Conservation (phyloP, 139 green algal genomes). For the Coelastrella sp. region DNA sequence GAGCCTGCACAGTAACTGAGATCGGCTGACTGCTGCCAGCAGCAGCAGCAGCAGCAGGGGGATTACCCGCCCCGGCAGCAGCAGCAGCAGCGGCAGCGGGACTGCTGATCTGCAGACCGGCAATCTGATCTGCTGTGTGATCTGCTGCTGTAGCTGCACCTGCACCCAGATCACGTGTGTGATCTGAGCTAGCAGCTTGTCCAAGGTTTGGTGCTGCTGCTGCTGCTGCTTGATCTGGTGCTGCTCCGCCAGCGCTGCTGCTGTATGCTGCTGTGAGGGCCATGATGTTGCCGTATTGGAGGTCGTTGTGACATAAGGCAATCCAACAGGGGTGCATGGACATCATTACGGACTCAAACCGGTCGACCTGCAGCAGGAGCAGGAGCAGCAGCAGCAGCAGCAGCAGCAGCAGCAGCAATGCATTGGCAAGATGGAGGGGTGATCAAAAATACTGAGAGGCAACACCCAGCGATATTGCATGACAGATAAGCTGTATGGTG, state of each 20-base stretch:
- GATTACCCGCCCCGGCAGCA: neutral
- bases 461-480: no score
- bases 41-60: neutral
- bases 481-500: no score
- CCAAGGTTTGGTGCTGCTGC: neutral
- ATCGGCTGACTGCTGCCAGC: neutral
- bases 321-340: slow-evolving; percentile 53
- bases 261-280: neutral
- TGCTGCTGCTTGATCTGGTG: slow-evolving; percentile 14
- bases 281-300: slow-evolving; percentile 86
- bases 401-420: neutral
- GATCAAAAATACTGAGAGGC: no score
- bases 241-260: neutral
- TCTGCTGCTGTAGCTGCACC: slow-evolving; percentile 3
- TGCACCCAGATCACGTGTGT: neutral
- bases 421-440: neutral
- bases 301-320: slow-evolving; percentile 80
- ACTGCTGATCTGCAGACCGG: neutral
- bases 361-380: slow-evolving; percentile 23
- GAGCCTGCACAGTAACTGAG: neutral
- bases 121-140: neutral
- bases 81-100: neutral
- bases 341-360: slow-evolving; percentile 20
- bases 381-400: slow-evolving; percentile 1
- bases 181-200: neutral